These are phyloP conservation scores for Iodosphaeria phyllophila DNA, from an alignment of 2,329 filamentous ascomycete species.

Conservation along the genomic window DNA sequence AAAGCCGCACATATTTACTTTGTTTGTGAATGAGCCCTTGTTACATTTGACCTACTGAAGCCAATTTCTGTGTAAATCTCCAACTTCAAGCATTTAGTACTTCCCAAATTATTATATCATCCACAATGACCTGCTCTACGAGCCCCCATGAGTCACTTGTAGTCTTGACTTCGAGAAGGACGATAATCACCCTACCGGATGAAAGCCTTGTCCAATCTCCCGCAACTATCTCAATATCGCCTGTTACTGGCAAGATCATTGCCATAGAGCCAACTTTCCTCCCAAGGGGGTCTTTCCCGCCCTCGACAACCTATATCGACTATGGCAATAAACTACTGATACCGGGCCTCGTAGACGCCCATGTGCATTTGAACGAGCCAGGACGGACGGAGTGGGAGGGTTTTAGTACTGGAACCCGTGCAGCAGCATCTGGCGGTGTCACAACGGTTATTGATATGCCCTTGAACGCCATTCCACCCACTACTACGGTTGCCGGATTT, in stretches of 20 bases:
- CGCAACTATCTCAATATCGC: slow-evolving; percentile 68
- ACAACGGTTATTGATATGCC: slow-evolving; percentile 98
- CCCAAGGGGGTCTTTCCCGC: slow-evolving; percentile 56
- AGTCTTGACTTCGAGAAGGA: slow-evolving; percentile 69
- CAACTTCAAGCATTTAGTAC: too few relatives aligned
- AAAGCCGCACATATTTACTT: too few relatives aligned
- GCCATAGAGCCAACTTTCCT: slow-evolving; percentile 56
- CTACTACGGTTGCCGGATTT: slow-evolving; percentile 69
- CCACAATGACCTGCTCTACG: slow-evolving; percentile 11
- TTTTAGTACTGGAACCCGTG: slow-evolving; percentile 85
- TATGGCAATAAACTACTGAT: slow-evolving; percentile 72
- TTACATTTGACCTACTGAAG: too few relatives aligned
- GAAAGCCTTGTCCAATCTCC: slow-evolving; percentile 47
- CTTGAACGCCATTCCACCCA: slow-evolving; percentile 88
- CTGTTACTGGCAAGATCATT: slow-evolving; percentile 65
- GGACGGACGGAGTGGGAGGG: slow-evolving; percentile 97
- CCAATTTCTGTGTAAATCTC: too few relatives aligned
- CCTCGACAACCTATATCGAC: slow-evolving; percentile 57
- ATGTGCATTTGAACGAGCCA: slow-evolving; percentile 95
- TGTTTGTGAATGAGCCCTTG: too few relatives aligned
- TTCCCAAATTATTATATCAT: too few relatives aligned
- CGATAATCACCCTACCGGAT: slow-evolving; percentile 55
- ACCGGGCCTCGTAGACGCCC: slow-evolving; percentile 85
- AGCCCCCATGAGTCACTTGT: slow-evolving; percentile 29
- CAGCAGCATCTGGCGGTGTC: slow-evolving; percentile 86